Evolutionary conservation across 164 flowering plant genomes (phyloP).

Genomic region (Macadamia integrifolia): DNA sequence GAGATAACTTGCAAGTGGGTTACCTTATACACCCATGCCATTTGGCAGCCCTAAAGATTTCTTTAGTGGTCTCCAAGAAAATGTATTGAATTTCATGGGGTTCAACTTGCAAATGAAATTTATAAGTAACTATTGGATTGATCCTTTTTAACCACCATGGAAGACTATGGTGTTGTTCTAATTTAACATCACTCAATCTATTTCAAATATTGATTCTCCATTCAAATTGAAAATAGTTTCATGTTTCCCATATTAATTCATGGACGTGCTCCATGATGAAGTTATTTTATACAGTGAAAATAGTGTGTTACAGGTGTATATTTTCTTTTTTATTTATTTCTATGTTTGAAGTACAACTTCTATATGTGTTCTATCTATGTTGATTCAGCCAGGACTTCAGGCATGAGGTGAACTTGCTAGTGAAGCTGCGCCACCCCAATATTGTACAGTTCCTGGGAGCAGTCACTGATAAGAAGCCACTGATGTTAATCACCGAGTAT

Average conservation of each 20-base stretch:
- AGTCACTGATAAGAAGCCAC: slow-evolving; percentile 93
- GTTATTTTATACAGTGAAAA: not conserved
- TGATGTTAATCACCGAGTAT: slow-evolving; percentile 93
- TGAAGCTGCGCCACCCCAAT: slow-evolving; percentile 98
- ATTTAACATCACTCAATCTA: not conserved
- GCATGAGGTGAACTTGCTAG: slow-evolving; percentile 96
- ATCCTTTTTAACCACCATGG: not conserved
- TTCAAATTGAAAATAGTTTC: not conserved
- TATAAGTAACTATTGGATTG: not conserved
- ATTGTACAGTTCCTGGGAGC: slow-evolving; percentile 99
- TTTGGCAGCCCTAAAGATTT: no score
- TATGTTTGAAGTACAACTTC: slow-evolving; percentile 3
- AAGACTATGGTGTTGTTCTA: not conserved
- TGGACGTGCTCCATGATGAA: not conserved
- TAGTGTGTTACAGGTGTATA: not conserved
- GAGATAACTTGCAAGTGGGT: no score
- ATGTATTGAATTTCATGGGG: no score
- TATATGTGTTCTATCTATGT: slow-evolving; percentile 11
- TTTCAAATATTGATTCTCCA: not conserved
- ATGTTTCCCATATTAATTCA: not conserved
- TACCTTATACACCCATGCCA: no score
- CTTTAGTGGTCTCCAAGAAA: no score
- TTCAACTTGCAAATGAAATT: not conserved
- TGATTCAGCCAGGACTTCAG: slow-evolving; percentile 90
- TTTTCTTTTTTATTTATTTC: not conserved